These are phyloP conservation scores for Aspergillus pseudoglaucus DNA, from an alignment of 2,329 filamentous ascomycete genomes.

Conservation along the genomic window DNA sequence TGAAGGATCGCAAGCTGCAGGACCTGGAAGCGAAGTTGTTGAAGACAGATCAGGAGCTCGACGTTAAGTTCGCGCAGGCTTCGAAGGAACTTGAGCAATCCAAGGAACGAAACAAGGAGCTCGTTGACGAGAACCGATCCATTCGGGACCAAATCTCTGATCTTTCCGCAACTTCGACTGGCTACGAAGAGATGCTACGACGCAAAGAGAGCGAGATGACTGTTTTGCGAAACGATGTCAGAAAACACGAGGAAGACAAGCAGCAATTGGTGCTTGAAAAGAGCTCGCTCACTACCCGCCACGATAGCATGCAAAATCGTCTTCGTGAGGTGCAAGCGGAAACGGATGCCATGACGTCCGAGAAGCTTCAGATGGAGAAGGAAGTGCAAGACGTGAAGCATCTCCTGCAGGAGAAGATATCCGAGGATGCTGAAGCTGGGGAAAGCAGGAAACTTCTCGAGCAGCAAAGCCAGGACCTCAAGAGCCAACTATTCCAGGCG, in stretches of 20 bases:
- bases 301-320: conserved; percentile 68
- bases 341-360: conserved; percentile 75
- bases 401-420: conserved; percentile 78
- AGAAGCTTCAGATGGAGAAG: conserved; percentile 75
- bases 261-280: conserved; percentile 73
- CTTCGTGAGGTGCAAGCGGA: conserved; percentile 84
- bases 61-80: conserved; percentile 70
- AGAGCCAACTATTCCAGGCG: conserved; percentile 73
- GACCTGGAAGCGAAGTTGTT: conserved; percentile 81
- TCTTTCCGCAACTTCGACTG: conserved; percentile 82
- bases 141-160: conserved; percentile 80
- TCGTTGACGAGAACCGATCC: conserved; percentile 72
- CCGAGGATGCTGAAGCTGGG: conserved; percentile 78
- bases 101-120: conserved; percentile 67
- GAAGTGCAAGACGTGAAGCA: conserved; percentile 84
- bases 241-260: conserved; percentile 74
- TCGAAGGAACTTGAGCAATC: conserved; percentile 72
- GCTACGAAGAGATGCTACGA: conserved; percentile 88
- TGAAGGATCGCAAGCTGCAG: conserved; percentile 84
- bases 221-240: conserved; percentile 76
- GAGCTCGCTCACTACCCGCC: conserved; percentile 62
- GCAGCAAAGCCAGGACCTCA: conserved; percentile 79
- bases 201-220: conserved; percentile 91
- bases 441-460: conserved; percentile 78
- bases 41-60: conserved; percentile 79